phyloP scores from a whole-genome alignment of 352 stramenopile species.

The Phytophthora capsici region DNA sequence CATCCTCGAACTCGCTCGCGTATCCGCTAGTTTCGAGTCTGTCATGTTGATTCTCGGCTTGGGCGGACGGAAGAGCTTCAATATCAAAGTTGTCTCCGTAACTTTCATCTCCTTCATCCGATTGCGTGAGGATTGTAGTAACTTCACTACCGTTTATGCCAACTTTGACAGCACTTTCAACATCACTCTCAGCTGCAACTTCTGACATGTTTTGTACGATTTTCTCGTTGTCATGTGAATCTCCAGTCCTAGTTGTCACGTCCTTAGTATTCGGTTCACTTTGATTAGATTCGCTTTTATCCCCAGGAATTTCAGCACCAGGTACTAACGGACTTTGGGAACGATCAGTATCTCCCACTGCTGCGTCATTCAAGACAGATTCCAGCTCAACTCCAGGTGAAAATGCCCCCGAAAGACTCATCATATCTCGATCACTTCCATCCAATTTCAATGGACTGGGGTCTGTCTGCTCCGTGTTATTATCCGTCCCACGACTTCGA shows the following conservation, averaged over 20 bases:
- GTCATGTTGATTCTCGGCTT: constrained; percentile 1
- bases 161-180: neutral
- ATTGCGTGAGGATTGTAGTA: neutral
- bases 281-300: constrained; percentile 1
- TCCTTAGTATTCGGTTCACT: neutral
- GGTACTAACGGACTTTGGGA: neutral
- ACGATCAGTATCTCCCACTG: constrained; percentile 4
- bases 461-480: constrained; percentile 6
- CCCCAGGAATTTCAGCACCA: neutral
- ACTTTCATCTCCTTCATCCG: constrained; percentile 20
- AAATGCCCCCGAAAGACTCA: constrained; percentile 50
- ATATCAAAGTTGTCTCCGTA: constrained; percentile 53
- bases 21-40: constrained; percentile 33
- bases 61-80: constrained; percentile 27
- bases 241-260: no score
- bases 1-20: constrained; percentile 51
- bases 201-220: no score
- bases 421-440: constrained; percentile 18
- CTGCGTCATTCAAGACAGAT: constrained; percentile 39
- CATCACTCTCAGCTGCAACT: no score
- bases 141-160: no score
- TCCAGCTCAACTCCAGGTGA: constrained; percentile 66
- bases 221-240: no score
- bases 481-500: constrained; percentile 15
- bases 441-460: constrained; percentile 16